A percentile compares a stretch with the other conserved stretches of the same genome.
Conservation (phyloP, 1,284 basidiomycete species). For the Rhizoctonia solani region DNA sequence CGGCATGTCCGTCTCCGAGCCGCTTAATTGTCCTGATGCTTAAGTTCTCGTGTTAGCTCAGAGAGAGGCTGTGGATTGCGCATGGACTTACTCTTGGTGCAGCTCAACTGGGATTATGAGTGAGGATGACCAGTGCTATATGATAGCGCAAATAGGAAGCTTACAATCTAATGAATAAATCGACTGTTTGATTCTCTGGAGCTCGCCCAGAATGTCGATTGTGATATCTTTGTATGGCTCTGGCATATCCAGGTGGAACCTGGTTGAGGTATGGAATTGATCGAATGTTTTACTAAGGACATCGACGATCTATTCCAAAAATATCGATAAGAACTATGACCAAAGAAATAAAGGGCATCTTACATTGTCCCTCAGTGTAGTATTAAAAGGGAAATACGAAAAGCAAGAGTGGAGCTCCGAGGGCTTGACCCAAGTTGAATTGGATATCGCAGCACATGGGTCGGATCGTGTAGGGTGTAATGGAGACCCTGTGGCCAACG, state of each 20-base stretch:
- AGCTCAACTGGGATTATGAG: conserved; percentile 15
- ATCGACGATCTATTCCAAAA: conserved; percentile 52
- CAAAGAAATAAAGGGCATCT: background rate
- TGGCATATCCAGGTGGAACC: conserved; percentile 60
- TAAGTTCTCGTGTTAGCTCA: background rate
- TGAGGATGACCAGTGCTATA: background rate
- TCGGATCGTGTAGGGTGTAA: conserved; percentile 42
- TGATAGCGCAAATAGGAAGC: background rate
- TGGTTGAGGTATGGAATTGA: conserved; percentile 61
- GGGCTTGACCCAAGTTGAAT: conserved; percentile 58
- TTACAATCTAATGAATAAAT: conserved; percentile 57
- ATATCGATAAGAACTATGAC: background rate
- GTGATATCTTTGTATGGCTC: conserved; percentile 57
- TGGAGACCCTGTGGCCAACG: background rate
- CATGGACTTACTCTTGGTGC: conserved; percentile 26
- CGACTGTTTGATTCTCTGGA: conserved; percentile 54
- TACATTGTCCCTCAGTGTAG: conserved; percentile 36
- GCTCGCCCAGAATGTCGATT: conserved; percentile 56
- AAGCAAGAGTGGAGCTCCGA: conserved; percentile 56
- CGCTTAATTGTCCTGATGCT: conserved; percentile 53
- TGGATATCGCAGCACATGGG: conserved; percentile 56
- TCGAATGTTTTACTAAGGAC: conserved; percentile 61
- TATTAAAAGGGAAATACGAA: conserved; percentile 42
- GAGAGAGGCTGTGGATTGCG: too few relatives aligned
- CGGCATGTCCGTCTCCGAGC: conserved; percentile 62